Evolutionary conservation across 1,139 yeast species (phyloP).

Genomic region (Zygotorulaspora mrakii): DNA sequence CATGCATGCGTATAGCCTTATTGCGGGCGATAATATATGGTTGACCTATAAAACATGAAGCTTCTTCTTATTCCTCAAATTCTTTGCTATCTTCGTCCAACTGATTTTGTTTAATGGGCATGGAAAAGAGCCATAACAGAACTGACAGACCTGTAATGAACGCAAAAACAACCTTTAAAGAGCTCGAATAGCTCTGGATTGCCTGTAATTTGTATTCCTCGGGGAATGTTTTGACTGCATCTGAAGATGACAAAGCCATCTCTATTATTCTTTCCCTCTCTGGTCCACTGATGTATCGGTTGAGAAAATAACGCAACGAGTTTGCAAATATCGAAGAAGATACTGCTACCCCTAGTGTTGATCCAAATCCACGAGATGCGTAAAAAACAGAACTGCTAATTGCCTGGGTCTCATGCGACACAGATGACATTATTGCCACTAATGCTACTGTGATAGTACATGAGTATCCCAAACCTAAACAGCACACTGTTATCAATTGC

Average conservation of each 20-base stretch:
- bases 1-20: too few relatives aligned
- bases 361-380: constrained; percentile 11
- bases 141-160: constrained; percentile 6
- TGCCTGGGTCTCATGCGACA: constrained; percentile 9
- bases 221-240: constrained; percentile 8
- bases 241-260: constrained; percentile 10
- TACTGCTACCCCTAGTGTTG: constrained; percentile 11
- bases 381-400: constrained; percentile 10
- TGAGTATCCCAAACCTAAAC: constrained; percentile 9
- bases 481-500: constrained; percentile 14
- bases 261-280: constrained; percentile 8
- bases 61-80: background rate
- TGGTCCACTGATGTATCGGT: constrained; percentile 8
- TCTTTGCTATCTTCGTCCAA: constrained; percentile 4
- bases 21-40: too few relatives aligned
- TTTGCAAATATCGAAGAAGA: constrained; percentile 12
- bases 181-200: constrained; percentile 9
- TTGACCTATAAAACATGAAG: constrained; percentile 3
- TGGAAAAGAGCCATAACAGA: constrained; percentile 6
- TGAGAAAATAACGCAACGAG: constrained; percentile 9
- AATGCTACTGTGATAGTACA: constrained; percentile 8
- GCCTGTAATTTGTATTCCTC: constrained; percentile 8
- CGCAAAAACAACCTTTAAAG: constrained; percentile 7
- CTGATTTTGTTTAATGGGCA: constrained; percentile 3
- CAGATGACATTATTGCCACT: constrained; percentile 13